Evolutionary conservation across 108 stramenopile genomes (phyloP).

Genomic region (Nitzschia inconspicua): DNA sequence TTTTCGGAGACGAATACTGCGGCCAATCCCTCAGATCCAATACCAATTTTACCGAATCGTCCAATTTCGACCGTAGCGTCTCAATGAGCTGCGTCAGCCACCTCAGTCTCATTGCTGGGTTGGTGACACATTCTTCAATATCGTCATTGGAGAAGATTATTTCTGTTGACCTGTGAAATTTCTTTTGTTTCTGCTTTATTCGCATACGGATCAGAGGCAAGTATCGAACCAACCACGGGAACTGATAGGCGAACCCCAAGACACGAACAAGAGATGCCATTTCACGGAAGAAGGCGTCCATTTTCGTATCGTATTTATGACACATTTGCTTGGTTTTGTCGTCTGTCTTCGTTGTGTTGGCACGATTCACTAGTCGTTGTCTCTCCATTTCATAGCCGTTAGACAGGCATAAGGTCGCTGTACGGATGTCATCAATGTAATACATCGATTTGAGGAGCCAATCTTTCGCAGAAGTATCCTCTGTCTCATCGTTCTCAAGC

Average conservation of each 20-base stretch:
- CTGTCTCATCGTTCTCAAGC: background rate
- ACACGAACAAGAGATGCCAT: background rate
- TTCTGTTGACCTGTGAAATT: too few relatives aligned
- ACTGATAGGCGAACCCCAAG: background rate
- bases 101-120: background rate
- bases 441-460: background rate
- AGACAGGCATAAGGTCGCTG: background rate
- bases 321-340: background rate
- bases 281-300: background rate
- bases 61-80: background rate
- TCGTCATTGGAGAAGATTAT: background rate
- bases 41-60: background rate
- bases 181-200: background rate
- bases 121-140: background rate
- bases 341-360: background rate
- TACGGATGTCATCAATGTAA: background rate
- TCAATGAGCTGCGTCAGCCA: background rate
- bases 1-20: background rate
- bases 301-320: background rate
- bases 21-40: background rate
- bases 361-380: too few relatives aligned
- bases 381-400: slow-evolving; percentile 1
- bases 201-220: background rate
- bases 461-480: slow-evolving; percentile 1
- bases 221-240: background rate